Base-by-base conservation (phyloP, 441 rosid genomes). In the Isatis lusitanica region DNA sequence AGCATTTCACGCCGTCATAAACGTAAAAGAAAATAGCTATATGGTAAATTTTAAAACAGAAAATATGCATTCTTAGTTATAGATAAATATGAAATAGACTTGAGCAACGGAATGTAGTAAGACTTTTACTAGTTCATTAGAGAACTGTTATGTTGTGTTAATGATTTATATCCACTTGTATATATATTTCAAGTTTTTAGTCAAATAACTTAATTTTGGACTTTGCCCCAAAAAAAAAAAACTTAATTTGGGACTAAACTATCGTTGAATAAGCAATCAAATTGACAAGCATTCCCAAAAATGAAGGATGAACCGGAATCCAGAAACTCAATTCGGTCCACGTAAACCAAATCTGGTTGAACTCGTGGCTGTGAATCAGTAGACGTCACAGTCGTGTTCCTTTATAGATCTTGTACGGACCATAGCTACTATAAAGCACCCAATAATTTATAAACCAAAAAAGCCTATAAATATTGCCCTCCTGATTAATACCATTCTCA, bases 391-490 rank as follows among this genome's bases (percentile, higher is more conserved):
- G 35, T 71, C 69, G 8, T 4, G 38, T 38, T 66, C 40, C 76
- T 42, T 58, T 51, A 42, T 26, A 35, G 46, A 60, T 72, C n/a
- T 60, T 13, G 66, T 66, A 71, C 80, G 77, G 73, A 52, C 63
- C 10, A 71, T 30, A 51, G 68, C 46, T 73, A 77, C 30, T 58
- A 63, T 63, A 69, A 63, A 75, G 66, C 53, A 59, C 36, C 26
- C 40, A 70, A 63, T 70, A 63, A 70, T 63, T 44, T 33, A 10
- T 31, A 33, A 50, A 68, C 74, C 26, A 18, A 40, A 31, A 47
- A 44, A 59, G 76, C 68, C 76, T 76, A 76, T 76, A 76, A 76
- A 77, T 77, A 65, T 9, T 9, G 10, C 46, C 11, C 33, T 21
- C 30, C 9, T 52, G 30, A 46, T 72, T 72, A 52, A 60, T 52